phyloP scores from a whole-genome alignment of 2,329 filamentous ascomycete species.

The Penicillium sp. region DNA sequence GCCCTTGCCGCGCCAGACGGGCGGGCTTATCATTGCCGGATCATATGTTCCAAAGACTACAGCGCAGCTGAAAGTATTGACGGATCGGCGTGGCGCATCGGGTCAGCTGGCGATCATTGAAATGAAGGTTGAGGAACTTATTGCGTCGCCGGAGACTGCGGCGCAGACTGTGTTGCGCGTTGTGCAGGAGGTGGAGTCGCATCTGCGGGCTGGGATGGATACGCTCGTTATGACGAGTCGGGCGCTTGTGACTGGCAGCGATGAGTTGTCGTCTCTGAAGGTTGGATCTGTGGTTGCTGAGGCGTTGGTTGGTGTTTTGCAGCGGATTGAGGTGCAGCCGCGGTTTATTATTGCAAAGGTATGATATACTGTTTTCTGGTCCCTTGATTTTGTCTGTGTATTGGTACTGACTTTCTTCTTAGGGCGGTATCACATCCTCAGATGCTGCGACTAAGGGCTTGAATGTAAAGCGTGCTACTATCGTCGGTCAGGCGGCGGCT shows the following conservation, averaged over 20 bases:
- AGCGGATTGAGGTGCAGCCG: conserved; percentile 47
- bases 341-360: conserved; percentile 58
- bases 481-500: conserved; percentile 57
- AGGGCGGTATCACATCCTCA: conserved; percentile 59
- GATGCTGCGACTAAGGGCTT: conserved; percentile 59
- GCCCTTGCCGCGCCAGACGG: conserved; percentile 33
- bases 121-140: conserved; percentile 50
- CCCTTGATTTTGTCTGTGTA: not conserved
- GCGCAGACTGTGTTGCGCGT: conserved; percentile 24
- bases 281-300: conserved; percentile 54
- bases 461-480: conserved; percentile 52
- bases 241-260: conserved; percentile 49
- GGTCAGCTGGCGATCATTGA: conserved; percentile 46
- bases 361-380: not conserved
- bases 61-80: conserved; percentile 49
- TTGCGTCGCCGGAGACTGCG: conserved; percentile 36
- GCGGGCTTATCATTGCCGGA: conserved; percentile 56
- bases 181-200: conserved; percentile 36
- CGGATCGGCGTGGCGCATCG: conserved; percentile 34
- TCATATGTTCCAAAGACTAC: conserved; percentile 61
- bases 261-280: conserved; percentile 52
- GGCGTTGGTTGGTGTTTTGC: conserved; percentile 52
- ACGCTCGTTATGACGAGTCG: conserved; percentile 60
- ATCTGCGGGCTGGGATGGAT: conserved; percentile 49
- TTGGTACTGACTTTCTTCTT: not conserved